Base-by-base conservation (phyloP, 2,329 filamentous ascomycete species). In the Teratosphaeria pseudoeucalypti region DNA sequence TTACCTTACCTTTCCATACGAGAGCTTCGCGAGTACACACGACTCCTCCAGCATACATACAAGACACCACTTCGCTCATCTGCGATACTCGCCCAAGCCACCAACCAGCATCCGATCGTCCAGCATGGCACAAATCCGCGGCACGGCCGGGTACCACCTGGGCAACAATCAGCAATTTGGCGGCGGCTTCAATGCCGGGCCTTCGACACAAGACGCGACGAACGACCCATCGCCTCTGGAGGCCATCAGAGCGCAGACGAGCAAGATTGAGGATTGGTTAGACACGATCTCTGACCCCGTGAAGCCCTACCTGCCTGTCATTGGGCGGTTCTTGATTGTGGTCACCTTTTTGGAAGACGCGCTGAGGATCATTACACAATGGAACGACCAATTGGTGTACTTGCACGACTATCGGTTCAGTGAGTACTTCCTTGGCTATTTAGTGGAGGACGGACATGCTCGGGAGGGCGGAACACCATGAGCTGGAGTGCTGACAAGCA, bases 271-370 rank as follows among this genome's bases (percentile, higher is more conserved):
- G 79, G 94, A 99, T 74, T 78, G 89, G 73, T 77, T 99, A 72
- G 94, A 97, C 76, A 89, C 84, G 32, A 67, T 91, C 71, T 88
- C 90, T 70, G 92, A 96, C 72, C 94, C 94, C 55, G 78, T 97
- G 67, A 97, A 96, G 82, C 94, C 94, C 88, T 99, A 95, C 74
- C 83, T 99, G 53, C 94, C 94, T 61, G 90, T 90, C 65, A 92
- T 99, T 79, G 94, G 94, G 66, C 90, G 94, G 67, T 97, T 97
- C 77, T 78, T 99, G 67, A 99, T 99, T 68, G 94, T 99, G 59
- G 94, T 97, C 58, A 99, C 94, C 63, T 99, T 99, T 78, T 82
- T 99, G 68, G 94, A 99, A 77, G 94, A 99, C 79, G 90, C 92
- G 56, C 80, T 99, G 63, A 85, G 94, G 73, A 99, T 99, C 76